These are phyloP conservation scores for Xanthoconium separans DNA, from an alignment of 1,284 basidiomycete genomes.

Conservation along the genomic window DNA sequence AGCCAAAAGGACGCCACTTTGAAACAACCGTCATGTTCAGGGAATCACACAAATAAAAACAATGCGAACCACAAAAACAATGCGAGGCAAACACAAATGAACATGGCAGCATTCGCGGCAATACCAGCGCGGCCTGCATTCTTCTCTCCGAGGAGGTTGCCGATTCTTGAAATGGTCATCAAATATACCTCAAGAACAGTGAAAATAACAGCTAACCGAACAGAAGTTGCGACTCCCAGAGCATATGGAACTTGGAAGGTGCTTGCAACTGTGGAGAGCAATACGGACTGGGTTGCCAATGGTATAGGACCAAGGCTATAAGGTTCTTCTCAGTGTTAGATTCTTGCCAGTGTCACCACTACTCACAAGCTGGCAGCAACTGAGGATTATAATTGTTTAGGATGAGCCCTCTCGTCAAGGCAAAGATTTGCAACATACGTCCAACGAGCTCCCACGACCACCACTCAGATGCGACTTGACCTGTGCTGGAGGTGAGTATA, in stretches of 20 bases:
- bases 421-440: constrained; percentile 36
- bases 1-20: constrained; percentile 65
- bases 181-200: background rate
- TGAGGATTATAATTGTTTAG: constrained; percentile 14
- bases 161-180: constrained; percentile 49
- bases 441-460: constrained; percentile 44
- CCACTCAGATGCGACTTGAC: constrained; percentile 21
- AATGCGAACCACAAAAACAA: constrained; percentile 56
- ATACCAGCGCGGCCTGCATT: constrained; percentile 67
- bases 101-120: constrained; percentile 59
- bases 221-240: constrained; percentile 78
- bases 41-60: constrained; percentile 4
- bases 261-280: constrained; percentile 72
- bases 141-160: constrained; percentile 78
- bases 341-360: background rate
- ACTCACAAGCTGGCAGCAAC: constrained; percentile 61
- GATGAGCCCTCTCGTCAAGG: background rate
- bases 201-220: constrained; percentile 53
- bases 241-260: constrained; percentile 87
- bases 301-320: constrained; percentile 55
- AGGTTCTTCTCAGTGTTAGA: constrained; percentile 12
- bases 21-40: constrained; percentile 9
- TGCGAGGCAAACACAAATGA: constrained; percentile 61
- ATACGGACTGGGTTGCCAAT: constrained; percentile 72
- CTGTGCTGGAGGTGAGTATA: constrained; percentile 1